Evolutionary conservation across 2,329 filamentous ascomycete genomes (phyloP), one percentile per base, ranked within the genome.

Genomic region (Claviceps africana): DNA sequence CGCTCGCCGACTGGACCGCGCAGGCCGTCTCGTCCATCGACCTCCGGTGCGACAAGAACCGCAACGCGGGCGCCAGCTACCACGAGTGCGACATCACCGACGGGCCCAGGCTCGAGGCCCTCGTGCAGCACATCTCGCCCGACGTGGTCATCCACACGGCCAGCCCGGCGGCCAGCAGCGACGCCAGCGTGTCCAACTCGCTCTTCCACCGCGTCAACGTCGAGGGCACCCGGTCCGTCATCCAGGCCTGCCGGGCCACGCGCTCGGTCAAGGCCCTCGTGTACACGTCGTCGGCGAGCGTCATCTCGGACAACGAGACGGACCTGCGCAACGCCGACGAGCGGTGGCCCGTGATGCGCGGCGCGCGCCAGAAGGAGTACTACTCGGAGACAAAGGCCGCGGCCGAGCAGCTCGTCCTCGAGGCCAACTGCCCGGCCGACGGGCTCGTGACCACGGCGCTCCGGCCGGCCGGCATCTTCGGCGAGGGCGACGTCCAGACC

Each of bases 71-170:
- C 52, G 71, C 74, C 47, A 68, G 73, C 50, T 93, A 93, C 71
- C 77, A 80, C 65, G 82, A 88, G 59, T 85, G 81, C 64, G 86
- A 91, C 68, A 88, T 93, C 65, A 89, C 86, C 51, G 81, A 86
- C 56, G 63, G 71, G 19, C 72, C 74, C 51, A 75, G 74, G 55
- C 74, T 93, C 56, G 65, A 77, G 42, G 71, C 75, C 39, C 70
- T 88, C 45, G 82, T 97, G 60, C 67, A 75, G 33, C 72, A 80
- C 56, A 74, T 82, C 51, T 78, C 77, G 60, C 90, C 91, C 21
- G 82, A 89, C 63, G 79, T 94, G 15, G 88, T 98, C 50, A 84
- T 97, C 62, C 91, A 98, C 69, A 95, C 90, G 2, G 93, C 91
- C 21, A 87, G 83, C 35, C 86, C 87, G 40, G 68, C 75, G 25